Evolutionary conservation across 2,329 filamentous ascomycete species (phyloP).

Genomic region (Alternaria brassicicola): DNA sequence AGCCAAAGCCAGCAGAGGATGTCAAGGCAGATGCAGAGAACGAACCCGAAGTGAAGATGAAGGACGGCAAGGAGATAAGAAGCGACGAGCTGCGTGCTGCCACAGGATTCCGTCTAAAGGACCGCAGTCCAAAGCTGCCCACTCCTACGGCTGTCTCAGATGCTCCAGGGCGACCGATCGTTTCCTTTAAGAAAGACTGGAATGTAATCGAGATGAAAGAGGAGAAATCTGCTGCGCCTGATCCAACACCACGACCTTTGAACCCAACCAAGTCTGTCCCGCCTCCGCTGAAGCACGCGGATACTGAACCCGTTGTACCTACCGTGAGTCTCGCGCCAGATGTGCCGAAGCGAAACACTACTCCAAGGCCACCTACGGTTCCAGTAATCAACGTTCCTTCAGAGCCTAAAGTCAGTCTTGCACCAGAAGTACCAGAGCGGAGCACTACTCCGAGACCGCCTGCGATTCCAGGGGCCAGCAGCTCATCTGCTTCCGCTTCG

Average conservation of each 20-base stretch:
- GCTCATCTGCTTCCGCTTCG: conserved; percentile 28
- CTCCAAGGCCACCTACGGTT: conserved; percentile 29
- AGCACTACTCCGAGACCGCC: conserved; percentile 20
- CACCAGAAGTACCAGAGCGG: conserved; percentile 42
- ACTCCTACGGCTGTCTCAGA: conserved; percentile 91
- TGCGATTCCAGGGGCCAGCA: conserved; percentile 42
- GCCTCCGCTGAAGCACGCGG: conserved; percentile 45
- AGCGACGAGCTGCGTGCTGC: conserved; percentile 87
- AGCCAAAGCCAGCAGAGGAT: conserved; percentile 41
- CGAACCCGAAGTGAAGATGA: conserved; percentile 58
- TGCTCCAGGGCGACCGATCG: conserved; percentile 87
- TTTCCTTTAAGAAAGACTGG: conserved; percentile 92
- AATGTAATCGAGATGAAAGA: conserved; percentile 74
- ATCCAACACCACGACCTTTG: conserved; percentile 26
- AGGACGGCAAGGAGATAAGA: conserved; percentile 82
- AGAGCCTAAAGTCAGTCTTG: conserved; percentile 60
- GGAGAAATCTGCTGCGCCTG: conserved; percentile 42
- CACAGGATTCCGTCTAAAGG: conserved; percentile 85
- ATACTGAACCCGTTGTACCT: conserved; percentile 54
- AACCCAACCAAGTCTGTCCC: conserved; percentile 26
- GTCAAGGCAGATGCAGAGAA: conserved; percentile 39
- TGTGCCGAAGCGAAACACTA: conserved; percentile 20
- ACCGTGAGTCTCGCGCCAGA: conserved; percentile 58
- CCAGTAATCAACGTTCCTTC: conserved; percentile 36
- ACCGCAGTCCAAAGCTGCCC: conserved; percentile 84